phyloP scores from a whole-genome alignment of 2,329 filamentous ascomycete species.

The Gliomastix tumulicola region DNA sequence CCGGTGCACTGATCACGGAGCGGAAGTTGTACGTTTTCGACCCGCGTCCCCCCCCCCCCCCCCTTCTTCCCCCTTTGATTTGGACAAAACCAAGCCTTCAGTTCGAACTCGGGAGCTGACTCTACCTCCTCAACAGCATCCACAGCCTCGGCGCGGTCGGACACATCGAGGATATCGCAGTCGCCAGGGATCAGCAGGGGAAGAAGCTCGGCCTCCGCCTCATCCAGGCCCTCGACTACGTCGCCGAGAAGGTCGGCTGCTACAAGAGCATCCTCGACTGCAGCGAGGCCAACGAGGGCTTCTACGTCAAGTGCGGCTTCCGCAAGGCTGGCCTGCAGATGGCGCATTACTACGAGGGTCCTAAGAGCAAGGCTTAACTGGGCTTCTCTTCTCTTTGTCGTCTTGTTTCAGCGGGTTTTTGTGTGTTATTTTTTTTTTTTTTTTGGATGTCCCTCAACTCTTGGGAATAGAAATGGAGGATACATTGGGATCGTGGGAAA shows the following conservation, averaged over 20 bases:
- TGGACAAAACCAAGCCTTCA: neutral
- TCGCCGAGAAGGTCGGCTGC: conserved; percentile 83
- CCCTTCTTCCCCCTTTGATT: neutral
- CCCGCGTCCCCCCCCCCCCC: neutral
- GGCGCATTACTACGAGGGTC: conserved; percentile 81
- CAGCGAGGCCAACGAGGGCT: conserved; percentile 91
- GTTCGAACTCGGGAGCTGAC: neutral
- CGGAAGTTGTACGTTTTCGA: conserved; percentile 76
- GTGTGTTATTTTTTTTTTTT: too few species aligned
- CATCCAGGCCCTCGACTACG: conserved; percentile 86
- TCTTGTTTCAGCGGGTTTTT: too few species aligned
- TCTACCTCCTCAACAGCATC: conserved; percentile 43
- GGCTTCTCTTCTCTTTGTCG: too few species aligned
- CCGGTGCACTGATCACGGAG: conserved; percentile 85
- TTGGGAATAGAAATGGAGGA: too few species aligned
- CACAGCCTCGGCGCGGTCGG: conserved; percentile 78
- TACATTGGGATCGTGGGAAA: too few species aligned
- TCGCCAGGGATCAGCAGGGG: conserved; percentile 90
- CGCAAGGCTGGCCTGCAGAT: conserved; percentile 89
- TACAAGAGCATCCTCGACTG: conserved; percentile 98
- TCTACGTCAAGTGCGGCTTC: conserved; percentile 98
- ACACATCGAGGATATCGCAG: conserved; percentile 97
- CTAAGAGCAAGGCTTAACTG: conserved; percentile 39
- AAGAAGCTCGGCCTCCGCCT: conserved; percentile 92
- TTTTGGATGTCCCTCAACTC: conserved; percentile 11